phyloP scores from a whole-genome alignment of 805 yeast genomes.

The Candida silvatica region DNA sequence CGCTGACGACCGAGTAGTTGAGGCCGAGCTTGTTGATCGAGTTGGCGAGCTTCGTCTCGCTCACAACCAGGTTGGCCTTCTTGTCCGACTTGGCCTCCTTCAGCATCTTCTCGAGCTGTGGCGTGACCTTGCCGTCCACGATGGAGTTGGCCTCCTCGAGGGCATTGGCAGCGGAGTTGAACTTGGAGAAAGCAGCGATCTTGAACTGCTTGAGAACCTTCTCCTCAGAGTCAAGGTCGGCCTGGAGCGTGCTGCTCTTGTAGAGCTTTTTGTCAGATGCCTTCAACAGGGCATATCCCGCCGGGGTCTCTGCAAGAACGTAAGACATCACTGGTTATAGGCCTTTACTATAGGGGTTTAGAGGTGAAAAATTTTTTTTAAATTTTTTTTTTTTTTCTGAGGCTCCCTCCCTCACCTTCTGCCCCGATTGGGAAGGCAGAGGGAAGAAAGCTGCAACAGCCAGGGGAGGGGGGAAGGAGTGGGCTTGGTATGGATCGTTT shows the following conservation, averaged over 20 bases:
- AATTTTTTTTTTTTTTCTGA: too few species aligned
- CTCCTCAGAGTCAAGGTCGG: constrained; percentile 74
- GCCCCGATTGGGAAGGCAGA: too few species aligned
- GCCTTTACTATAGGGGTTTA: too few species aligned
- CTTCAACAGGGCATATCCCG: constrained; percentile 96
- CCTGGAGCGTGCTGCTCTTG: constrained; percentile 66
- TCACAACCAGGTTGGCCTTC: constrained; percentile 80
- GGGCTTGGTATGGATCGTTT: too few species aligned
- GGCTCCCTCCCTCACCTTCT: too few species aligned
- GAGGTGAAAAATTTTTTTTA: background rate
- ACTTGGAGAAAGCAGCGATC: constrained; percentile 92
- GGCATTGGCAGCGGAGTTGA: constrained; percentile 90
- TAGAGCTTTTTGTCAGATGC: constrained; percentile 96
- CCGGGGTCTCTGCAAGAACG: constrained; percentile 96
- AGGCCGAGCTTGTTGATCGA: constrained; percentile 92
- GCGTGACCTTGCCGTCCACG: constrained; percentile 89
- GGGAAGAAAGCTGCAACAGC: too few species aligned
- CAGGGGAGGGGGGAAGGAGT: too few species aligned
- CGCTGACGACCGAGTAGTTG: constrained; percentile 82
- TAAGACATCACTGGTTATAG: constrained; percentile 46
- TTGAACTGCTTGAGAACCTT: constrained; percentile 87
- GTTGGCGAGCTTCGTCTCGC: constrained; percentile 93
- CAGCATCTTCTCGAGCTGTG: constrained; percentile 68
- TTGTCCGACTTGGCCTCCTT: constrained; percentile 72
- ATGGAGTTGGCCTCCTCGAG: constrained; percentile 90